Conservation (phyloP, 2,329 filamentous ascomycete species). For the Leptographium flavum region DNA sequence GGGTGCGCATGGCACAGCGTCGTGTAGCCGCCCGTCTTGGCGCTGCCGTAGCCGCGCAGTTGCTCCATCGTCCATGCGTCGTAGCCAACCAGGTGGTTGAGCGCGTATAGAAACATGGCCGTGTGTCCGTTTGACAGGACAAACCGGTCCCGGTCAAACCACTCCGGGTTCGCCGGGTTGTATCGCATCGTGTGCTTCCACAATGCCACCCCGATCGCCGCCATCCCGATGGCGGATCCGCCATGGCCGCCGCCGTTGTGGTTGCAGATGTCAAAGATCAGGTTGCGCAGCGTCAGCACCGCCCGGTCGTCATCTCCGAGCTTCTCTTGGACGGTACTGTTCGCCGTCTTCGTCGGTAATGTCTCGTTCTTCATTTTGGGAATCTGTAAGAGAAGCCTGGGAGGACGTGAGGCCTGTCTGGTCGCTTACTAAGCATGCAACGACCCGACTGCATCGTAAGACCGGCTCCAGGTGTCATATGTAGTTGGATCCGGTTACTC, state of each 20-base stretch:
- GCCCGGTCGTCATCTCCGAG: too few relatives aligned
- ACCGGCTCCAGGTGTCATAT: too few relatives aligned
- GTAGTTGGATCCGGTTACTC: too few relatives aligned
- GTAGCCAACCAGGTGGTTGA: slow-evolving; percentile 39
- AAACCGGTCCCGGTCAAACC: slow-evolving; percentile 49
- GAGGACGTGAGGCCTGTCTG: too few relatives aligned
- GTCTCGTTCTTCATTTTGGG: too few relatives aligned
- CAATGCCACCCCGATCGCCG: slow-evolving; percentile 42
- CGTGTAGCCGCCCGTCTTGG: slow-evolving; percentile 25
- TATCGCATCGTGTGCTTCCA: slow-evolving; percentile 52
- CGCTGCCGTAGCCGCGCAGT: too few relatives aligned
- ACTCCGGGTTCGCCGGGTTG: slow-evolving; percentile 37
- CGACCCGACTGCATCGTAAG: too few relatives aligned
- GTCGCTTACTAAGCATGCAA: too few relatives aligned
- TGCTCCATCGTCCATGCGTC: slow-evolving; percentile 40
- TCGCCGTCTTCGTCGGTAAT: too few relatives aligned
- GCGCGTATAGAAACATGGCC: slow-evolving; percentile 38
- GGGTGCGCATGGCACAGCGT: slow-evolving; percentile 41
- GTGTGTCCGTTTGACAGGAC: slow-evolving; percentile 48
- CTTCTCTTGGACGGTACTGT: too few relatives aligned
- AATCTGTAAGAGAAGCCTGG: too few relatives aligned
- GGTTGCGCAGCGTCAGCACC: slow-evolving; percentile 7
- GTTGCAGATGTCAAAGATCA: slow-evolving; percentile 9
- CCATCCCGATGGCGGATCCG: slow-evolving; percentile 39
- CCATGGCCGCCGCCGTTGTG: too few relatives aligned